Base-by-base conservation (phyloP, 805 yeast genomes). In the Schwanniomyces polymorphus region DNA sequence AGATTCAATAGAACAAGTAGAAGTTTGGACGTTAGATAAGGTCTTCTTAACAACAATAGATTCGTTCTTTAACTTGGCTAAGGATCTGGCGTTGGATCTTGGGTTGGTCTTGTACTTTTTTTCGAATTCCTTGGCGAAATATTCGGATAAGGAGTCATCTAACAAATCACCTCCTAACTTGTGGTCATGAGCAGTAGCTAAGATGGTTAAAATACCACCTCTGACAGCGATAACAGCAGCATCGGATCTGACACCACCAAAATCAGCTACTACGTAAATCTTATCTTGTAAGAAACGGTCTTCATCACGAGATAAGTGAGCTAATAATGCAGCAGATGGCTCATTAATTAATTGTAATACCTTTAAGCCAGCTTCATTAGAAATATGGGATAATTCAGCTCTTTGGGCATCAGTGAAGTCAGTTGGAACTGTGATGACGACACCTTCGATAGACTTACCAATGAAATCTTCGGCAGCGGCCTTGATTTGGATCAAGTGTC, bases 191-290 rank as follows among this genome's bases (percentile, higher is more conserved):
- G 83, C 82, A 55, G 97, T 89, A 50, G 96, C 86, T 58, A 94
- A 77, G 41, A 90, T 76, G 46, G 99, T 92, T 72, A 88, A 79
- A 56, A 94, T 81, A 61, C 99, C 99, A 54, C 97, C 97, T 76
- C 97, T 85, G 45, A 86, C 88, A 35, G 97, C 84, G 59, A 94
- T 75, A 43, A 94, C 91, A 49, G 98, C 97, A 52, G 91, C 97
- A 65, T 94, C 98, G 37, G 96, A 85, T 72, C 98, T 60, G 14
- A 91, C 79, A 64, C 97, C 97, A 67, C 99, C 99, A 61, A 94
- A 88, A 70, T 94, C 99, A 46, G 96, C 95, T 57, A 94, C 97
- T 42, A 90, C 95, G 61, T 85, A 85, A 50, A 88, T 70, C 75
- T 86, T 86, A 71, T 90, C 96, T 55, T 81, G 71, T 46, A 59